Evolutionary conservation across 306 rosid species (phyloP).

Genomic region (Rubus parviflorus): DNA sequence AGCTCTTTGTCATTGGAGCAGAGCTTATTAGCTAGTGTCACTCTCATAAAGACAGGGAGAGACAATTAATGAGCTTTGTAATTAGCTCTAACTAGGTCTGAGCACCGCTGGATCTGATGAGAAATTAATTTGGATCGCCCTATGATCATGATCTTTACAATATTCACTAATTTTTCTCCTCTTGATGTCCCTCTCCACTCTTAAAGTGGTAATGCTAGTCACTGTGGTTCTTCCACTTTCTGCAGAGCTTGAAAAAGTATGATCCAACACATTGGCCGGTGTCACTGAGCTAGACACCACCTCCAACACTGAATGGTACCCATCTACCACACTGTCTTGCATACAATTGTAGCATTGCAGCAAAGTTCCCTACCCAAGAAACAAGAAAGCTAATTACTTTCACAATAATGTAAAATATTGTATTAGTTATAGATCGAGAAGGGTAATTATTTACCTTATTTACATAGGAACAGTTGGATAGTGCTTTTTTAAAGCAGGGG

Average conservation of each 20-base stretch:
- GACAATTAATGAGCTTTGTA: constrained; percentile 1
- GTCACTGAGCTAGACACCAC: constrained; percentile 60
- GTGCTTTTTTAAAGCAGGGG: constrained; percentile 59
- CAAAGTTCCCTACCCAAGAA: constrained; percentile 49
- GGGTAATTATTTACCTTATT: constrained; percentile 51
- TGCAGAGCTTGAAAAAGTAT: constrained; percentile 57
- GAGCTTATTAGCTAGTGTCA: constrained; percentile 8
- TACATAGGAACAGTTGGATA: constrained; percentile 56
- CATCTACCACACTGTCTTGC: constrained; percentile 53
- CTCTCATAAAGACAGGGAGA: constrained; percentile 26
- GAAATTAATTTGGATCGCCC: constrained; percentile 41
- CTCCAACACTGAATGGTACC: constrained; percentile 50
- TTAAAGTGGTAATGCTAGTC: constrained; percentile 19
- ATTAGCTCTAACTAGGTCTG: constrained; percentile 28
- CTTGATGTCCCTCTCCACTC: constrained; percentile 49
- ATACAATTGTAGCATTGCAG: constrained; percentile 55
- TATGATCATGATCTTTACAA: constrained; percentile 31
- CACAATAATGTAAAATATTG: neutral
- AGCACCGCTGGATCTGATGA: constrained; percentile 40
- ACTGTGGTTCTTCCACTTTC: constrained; percentile 58
- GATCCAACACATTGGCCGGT: constrained; percentile 77
- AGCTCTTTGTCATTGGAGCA: neutral
- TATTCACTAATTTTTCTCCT: constrained; percentile 47
- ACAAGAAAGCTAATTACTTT: neutral
- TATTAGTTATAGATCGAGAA: neutral